Evolutionary conservation across 257 asterid species (phyloP), one percentile per base, ranked within the genome.

Genomic region (Solanum phureja): DNA sequence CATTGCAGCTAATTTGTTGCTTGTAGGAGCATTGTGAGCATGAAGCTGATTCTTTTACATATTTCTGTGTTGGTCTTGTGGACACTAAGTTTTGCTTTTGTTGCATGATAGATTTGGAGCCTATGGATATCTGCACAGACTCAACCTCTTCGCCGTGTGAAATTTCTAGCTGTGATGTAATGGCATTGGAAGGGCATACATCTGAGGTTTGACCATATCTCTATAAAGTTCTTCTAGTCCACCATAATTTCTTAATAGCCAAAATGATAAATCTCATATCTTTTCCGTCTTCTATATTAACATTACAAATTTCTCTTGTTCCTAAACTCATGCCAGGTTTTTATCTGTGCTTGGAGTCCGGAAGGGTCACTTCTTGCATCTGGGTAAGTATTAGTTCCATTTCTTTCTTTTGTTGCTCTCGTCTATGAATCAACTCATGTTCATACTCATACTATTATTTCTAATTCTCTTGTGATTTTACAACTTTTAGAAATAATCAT

Each of bases 311-410:
- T 86, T 73, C 83, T 87, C 76, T 81, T 88, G 87, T 46, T 81
- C 64, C 66, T 81, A 27, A 81, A 40, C 81, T 73, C 87, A 83
- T 90, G 90, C 72, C 94, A 97, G 99, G 99, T 97, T 89, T 95
- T 95, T 94, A 94, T 98, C 11, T 97, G 99, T 92, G 95, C 98
- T 13, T 97, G 99, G 99, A 95, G 95, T 88, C 98, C 99, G 60
- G 68, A 92, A 73, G 98, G 98, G 77, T 93, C 98, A 88, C 94
- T 97, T 92, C 99, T 97, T 91, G 99, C 98, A 87, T 94, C 99
- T 86, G 99, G 99, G 99, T 97, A 87, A 84, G 98, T 88, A 89
- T 87, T 18, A 81, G 85, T 46, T 29, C 68, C 68, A 49, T 46
- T 81, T 46, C 66, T 46, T 81, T 81, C 10, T 81, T 24, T 44